Percentiles rank a stretch among this genome's conserved stretches.
Evolutionary conservation across 1,139 yeast species (phyloP).

Genomic region (Sugiyamaella xylanicola): DNA sequence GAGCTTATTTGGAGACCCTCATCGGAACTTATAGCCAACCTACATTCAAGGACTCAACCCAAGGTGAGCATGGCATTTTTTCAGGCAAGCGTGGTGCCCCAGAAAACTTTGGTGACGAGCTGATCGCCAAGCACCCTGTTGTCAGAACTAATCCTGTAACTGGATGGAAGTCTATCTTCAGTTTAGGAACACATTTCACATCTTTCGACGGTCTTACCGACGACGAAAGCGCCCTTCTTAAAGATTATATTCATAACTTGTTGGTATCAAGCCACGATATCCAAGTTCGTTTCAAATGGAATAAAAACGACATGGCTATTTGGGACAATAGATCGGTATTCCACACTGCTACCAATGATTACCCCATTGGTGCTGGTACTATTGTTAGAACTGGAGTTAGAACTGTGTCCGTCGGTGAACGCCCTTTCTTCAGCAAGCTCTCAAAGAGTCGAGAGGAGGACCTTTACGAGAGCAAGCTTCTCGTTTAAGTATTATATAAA

Average conservation of each 20-base stretch:
- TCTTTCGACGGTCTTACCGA: constrained; percentile 48
- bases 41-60: constrained; percentile 37
- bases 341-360: constrained; percentile 36
- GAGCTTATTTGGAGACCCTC: constrained; percentile 46
- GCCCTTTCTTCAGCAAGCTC: constrained; percentile 30
- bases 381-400: constrained; percentile 23
- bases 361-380: constrained; percentile 33
- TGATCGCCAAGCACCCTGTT: constrained; percentile 46
- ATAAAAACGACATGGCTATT: constrained; percentile 56
- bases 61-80: constrained; percentile 42
- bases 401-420: constrained; percentile 34
- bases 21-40: constrained; percentile 39
- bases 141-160: constrained; percentile 52
- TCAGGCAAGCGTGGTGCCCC: constrained; percentile 42
- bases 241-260: constrained; percentile 44
- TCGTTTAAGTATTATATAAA: no score
- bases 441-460: constrained; percentile 29
- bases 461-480: constrained; percentile 15
- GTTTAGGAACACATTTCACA: constrained; percentile 46
- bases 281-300: constrained; percentile 55
- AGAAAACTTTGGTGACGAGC: constrained; percentile 37
- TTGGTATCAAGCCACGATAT: constrained; percentile 43
- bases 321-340: constrained; percentile 43
- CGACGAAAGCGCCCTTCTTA: constrained; percentile 50
- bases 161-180: constrained; percentile 54